Evolutionary conservation across 2,329 filamentous ascomycete species (phyloP).

Genomic region (Cercospora citrullina): DNA sequence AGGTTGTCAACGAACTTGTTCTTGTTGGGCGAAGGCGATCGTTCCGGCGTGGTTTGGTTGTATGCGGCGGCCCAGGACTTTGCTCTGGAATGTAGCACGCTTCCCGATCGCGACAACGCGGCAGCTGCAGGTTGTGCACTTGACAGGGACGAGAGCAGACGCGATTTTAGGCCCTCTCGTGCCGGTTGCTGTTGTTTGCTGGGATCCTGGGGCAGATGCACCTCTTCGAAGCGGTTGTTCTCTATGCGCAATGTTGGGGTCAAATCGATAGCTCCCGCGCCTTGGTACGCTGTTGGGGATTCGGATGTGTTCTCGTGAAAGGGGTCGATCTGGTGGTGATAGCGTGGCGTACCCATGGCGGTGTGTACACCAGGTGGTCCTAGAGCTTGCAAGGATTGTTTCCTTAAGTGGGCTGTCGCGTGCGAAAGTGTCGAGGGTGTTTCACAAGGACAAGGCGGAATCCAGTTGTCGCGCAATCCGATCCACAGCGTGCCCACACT

Average conservation of each 20-base stretch:
- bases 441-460: background rate
- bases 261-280: slow-evolving; percentile 26
- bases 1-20: slow-evolving; percentile 35
- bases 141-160: slow-evolving; percentile 33
- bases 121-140: slow-evolving; percentile 34
- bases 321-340: slow-evolving; percentile 14
- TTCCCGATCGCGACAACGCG: slow-evolving; percentile 34
- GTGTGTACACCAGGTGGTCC: slow-evolving; percentile 10
- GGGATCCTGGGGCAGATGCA: slow-evolving; percentile 17
- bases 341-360: slow-evolving; percentile 15
- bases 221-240: slow-evolving; percentile 11
- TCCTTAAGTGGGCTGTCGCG: background rate
- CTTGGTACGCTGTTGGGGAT: slow-evolving; percentile 29
- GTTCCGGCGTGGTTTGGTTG: slow-evolving; percentile 19
- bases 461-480: background rate
- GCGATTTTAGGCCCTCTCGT: slow-evolving; percentile 31
- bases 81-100: slow-evolving; percentile 35
- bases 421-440: slow-evolving; percentile 2
- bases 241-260: slow-evolving; percentile 16
- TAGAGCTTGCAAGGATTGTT: background rate
- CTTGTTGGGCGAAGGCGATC: slow-evolving; percentile 17
- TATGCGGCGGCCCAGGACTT: slow-evolving; percentile 36
- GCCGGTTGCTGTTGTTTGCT: slow-evolving; percentile 19
- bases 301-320: slow-evolving; percentile 9
- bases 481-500: background rate